Evolutionary conservation across 371 early-diverging fungal genomes (phyloP).

Genomic region (Mucor piriformis): DNA sequence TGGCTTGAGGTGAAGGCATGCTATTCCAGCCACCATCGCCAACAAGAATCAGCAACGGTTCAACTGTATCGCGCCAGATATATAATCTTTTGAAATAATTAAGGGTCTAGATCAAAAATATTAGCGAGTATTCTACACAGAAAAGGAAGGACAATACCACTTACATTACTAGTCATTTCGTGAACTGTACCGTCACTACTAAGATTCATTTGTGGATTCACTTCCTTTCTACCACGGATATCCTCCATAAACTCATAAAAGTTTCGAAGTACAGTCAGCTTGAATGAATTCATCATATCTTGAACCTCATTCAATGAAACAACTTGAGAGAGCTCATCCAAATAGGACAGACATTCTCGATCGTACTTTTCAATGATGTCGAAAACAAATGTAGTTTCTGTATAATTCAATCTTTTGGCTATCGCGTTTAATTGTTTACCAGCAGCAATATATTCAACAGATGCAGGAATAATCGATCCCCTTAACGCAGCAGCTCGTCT

Average conservation of each 20-base stretch:
- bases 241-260: constrained; percentile 80
- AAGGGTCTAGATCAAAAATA: constrained; percentile 48
- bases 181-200: constrained; percentile 87
- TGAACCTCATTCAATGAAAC: constrained; percentile 42
- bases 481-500: constrained; percentile 59
- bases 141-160: constrained; percentile 4
- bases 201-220: constrained; percentile 48
- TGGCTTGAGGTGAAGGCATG: constrained; percentile 18
- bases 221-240: constrained; percentile 48
- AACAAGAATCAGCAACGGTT: constrained; percentile 58
- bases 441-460: constrained; percentile 64
- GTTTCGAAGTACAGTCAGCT: constrained; percentile 59
- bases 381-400: constrained; percentile 78
- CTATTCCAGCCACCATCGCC: constrained; percentile 70
- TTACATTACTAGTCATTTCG: constrained; percentile 81
- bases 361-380: constrained; percentile 74
- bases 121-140: too few relatives aligned
- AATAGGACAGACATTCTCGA: constrained; percentile 24
- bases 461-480: constrained; percentile 58
- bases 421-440: constrained; percentile 68
- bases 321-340: constrained; percentile 26
- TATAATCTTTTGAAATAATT: constrained; percentile 66
- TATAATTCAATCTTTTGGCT: constrained; percentile 63
- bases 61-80: constrained; percentile 59
- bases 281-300: constrained; percentile 61